Evolutionary conservation across 2,329 filamentous ascomycete genomes (phyloP), one percentile per base, ranked within the genome.

Genomic region (Ambrosiella cleistominuta): DNA sequence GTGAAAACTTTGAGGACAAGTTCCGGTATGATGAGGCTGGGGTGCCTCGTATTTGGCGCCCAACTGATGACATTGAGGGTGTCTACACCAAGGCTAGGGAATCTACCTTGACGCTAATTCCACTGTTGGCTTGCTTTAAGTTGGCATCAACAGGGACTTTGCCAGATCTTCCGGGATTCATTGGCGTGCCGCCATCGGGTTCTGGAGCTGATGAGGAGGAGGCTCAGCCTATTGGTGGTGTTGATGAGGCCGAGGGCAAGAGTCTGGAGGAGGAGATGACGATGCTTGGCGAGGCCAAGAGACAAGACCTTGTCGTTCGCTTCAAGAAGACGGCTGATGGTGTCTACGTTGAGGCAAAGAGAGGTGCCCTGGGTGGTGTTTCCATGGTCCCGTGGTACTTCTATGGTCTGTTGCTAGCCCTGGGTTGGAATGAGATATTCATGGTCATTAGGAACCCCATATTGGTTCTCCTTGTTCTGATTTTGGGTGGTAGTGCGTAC

Each of bases 301-400:
- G 87, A 61, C 87, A 95, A 67, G 90, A 98, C 68, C 78, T 98
- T 36, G 88, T 89, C 8, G 85, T 95, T 12, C 80, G 93, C 58
- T 98, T 98, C 78, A 97, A 96, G 78, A 97, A 97, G 78, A 93
- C 88, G 40, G 93, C 93, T 1, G 93, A 98, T 68, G 93, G 90
- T 7, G 91, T 98, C 3, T 98, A 95, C 66, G 90, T 98, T 47
- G 93, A 98, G 73, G 93, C 93, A 54, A 98, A 98, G 77, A 82
- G 93, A 60, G 90, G 91, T 68, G 93, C 93, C 47, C 94, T 98
- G 67, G 93, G 93, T 57, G 90, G 91, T 59, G 87, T 98, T 65
- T 87, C 90, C 3, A 90, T 96, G 70, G 83, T 98, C 54, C 93
- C 93, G 5, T 72, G 95, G 62, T 97, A 96, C 71, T 96, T 98